These are phyloP conservation scores for Anethum foeniculum DNA, from an alignment of 140 eudicot genomes.

Conservation along the genomic window DNA sequence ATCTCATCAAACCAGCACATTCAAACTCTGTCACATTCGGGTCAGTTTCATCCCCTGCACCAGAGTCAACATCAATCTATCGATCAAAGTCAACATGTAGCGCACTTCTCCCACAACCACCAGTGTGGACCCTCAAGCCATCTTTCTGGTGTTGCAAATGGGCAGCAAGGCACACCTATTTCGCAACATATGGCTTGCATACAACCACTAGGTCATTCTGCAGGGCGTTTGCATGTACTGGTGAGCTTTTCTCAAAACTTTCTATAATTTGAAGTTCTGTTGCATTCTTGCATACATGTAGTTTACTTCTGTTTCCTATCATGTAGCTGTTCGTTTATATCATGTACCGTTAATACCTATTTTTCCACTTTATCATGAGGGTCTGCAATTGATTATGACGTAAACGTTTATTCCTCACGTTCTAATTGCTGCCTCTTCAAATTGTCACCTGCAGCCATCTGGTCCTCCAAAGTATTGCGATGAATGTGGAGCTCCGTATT, in stretches of 20 bases:
- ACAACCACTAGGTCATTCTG: conserved; percentile 62
- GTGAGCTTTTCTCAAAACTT: conserved; percentile 27
- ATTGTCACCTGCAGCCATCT: conserved; percentile 41
- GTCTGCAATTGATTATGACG: neutral
- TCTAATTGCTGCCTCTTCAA: conserved; percentile 1
- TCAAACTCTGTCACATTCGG: conserved; percentile 53
- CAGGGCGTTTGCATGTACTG: conserved; percentile 75
- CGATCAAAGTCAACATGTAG: conserved; percentile 41
- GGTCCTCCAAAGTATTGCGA: conserved; percentile 97
- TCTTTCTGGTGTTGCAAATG: conserved; percentile 54
- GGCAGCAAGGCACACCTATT: conserved; percentile 49
- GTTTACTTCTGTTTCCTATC: neutral
- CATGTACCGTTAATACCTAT: neutral
- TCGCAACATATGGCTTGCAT: conserved; percentile 67
- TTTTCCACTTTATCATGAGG: neutral
- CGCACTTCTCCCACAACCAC: conserved; percentile 45
- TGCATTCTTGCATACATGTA: neutral
- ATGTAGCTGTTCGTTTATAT: neutral
- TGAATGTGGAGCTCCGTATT: conserved; percentile 86
- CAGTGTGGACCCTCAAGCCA: conserved; percentile 59
- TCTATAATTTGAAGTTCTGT: neutral
- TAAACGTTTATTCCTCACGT: neutral
- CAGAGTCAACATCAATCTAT: conserved; percentile 51
- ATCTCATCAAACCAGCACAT: conserved; percentile 65
- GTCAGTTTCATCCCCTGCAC: conserved; percentile 60